Evolutionary conservation across 2,329 filamentous ascomycete genomes (phyloP).

Genomic region (Allantophomopsis lycopodina): DNA sequence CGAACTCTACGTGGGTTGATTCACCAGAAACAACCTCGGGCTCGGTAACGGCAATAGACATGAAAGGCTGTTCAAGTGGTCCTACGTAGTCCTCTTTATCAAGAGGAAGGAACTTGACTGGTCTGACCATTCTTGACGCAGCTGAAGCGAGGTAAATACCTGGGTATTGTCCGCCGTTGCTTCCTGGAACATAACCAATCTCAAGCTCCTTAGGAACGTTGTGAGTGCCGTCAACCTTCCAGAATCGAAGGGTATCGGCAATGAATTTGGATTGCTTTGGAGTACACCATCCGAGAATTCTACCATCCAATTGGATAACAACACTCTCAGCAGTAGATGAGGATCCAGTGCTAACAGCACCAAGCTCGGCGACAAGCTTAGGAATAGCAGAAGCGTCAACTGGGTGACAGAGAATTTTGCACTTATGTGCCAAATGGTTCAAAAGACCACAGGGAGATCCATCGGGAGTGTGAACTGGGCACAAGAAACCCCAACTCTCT

Average conservation of each 20-base stretch:
- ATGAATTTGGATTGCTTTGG: constrained; percentile 72
- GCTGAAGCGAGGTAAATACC: constrained; percentile 89
- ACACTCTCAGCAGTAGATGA: constrained; percentile 74
- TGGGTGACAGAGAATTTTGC: constrained; percentile 66
- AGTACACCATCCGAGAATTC: constrained; percentile 79
- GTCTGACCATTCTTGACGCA: constrained; percentile 74
- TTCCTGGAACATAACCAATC: constrained; percentile 81
- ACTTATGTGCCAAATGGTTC: constrained; percentile 93
- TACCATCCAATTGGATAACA: constrained; percentile 80
- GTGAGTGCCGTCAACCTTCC: constrained; percentile 85
- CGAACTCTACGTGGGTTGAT: constrained; percentile 86
- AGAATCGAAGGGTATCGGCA: constrained; percentile 77
- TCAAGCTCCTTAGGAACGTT: constrained; percentile 74
- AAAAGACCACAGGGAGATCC: constrained; percentile 87
- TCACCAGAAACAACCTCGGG: constrained; percentile 77
- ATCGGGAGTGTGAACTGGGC: constrained; percentile 94
- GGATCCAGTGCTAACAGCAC: constrained; percentile 62
- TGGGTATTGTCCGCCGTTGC: constrained; percentile 86
- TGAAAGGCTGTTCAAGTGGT: constrained; percentile 91
- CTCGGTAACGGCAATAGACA: constrained; percentile 91
- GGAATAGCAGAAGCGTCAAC: constrained; percentile 66
- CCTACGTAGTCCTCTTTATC: constrained; percentile 81
- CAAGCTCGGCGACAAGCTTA: constrained; percentile 62
- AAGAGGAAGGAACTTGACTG: constrained; percentile 82
- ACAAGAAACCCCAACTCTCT: constrained; percentile 96